Evolutionary conservation across 805 yeast species (phyloP).

Genomic region (Cyberlindnera galapagoensis): DNA sequence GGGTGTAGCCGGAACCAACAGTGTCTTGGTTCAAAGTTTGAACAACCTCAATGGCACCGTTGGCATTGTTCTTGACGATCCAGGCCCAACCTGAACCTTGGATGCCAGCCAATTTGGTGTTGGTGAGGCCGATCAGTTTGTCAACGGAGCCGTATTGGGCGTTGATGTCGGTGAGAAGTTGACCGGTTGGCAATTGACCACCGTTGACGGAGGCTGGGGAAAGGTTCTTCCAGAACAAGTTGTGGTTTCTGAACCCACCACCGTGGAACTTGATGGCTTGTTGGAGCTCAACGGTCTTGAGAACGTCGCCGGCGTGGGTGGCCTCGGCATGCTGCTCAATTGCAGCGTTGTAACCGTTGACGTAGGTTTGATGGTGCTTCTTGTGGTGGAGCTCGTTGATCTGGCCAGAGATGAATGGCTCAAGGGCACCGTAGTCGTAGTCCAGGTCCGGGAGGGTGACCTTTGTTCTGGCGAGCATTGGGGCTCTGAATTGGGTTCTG

Average conservation of each 20-base stretch:
- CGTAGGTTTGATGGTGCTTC: slow-evolving; percentile 91
- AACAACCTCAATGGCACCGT: slow-evolving; percentile 71
- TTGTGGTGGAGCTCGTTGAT: slow-evolving; percentile 83
- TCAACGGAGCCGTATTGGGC: slow-evolving; percentile 71
- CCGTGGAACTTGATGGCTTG: slow-evolving; percentile 84
- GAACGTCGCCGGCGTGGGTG: slow-evolving; percentile 46
- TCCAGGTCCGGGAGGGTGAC: slow-evolving; percentile 75
- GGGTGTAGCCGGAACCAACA: slow-evolving; percentile 56
- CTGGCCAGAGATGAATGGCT: slow-evolving; percentile 80
- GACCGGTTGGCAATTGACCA: slow-evolving; percentile 56
- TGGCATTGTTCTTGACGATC: slow-evolving; percentile 72
- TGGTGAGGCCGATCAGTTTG: slow-evolving; percentile 54
- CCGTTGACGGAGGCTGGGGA: slow-evolving; percentile 75
- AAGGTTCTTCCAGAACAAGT: slow-evolving; percentile 81
- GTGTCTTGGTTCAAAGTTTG: slow-evolving; percentile 87
- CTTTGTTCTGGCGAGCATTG: slow-evolving; percentile 42
- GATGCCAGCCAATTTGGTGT: slow-evolving; percentile 71
- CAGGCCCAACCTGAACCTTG: slow-evolving; percentile 98
- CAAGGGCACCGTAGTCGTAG: slow-evolving; percentile 80
- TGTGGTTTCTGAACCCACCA: slow-evolving; percentile 86
- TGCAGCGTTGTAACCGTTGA: slow-evolving; percentile 76
- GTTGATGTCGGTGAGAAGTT: slow-evolving; percentile 50
- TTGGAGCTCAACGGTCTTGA: slow-evolving; percentile 57
- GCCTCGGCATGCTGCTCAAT: slow-evolving; percentile 70
- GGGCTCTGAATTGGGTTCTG: slow-evolving; percentile 15